Evolutionary conservation across 768 basidiomycete species (phyloP).

Genomic region (Hysterangium stoloniferum): DNA sequence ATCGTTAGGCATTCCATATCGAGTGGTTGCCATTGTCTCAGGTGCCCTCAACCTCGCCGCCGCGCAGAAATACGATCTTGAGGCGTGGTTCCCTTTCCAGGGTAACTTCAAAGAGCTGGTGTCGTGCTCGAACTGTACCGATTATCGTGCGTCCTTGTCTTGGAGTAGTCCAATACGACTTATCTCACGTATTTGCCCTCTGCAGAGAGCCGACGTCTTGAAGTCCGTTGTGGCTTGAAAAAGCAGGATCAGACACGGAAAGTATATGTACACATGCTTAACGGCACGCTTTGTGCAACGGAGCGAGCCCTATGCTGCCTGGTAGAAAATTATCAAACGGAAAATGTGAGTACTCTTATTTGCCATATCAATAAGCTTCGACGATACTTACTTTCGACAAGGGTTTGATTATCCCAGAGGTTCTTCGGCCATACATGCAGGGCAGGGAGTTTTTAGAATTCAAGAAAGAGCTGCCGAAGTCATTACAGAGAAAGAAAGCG

Average conservation of each 20-base stretch:
- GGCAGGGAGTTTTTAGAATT: constrained; percentile 86
- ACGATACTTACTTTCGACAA: constrained; percentile 24
- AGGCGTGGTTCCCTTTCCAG: constrained; percentile 99
- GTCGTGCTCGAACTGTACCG: constrained; percentile 96
- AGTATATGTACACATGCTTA: constrained; percentile 97
- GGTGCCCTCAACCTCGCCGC: constrained; percentile 96
- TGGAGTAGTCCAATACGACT: neutral
- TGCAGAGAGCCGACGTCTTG: constrained; percentile 84
- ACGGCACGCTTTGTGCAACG: constrained; percentile 95
- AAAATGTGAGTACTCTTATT: constrained; percentile 53
- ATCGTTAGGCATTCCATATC: constrained; percentile 87
- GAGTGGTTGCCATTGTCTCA: constrained; percentile 90
- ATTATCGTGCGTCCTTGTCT: constrained; percentile 72
- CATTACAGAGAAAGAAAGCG: constrained; percentile 63
- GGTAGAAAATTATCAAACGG: constrained; percentile 98
- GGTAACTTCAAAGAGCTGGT: constrained; percentile 94
- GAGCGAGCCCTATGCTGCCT: constrained; percentile 94
- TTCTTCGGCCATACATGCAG: constrained; percentile 90
- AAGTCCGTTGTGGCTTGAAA: constrained; percentile 90
- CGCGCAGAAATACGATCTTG: constrained; percentile 93
- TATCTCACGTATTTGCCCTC: neutral
- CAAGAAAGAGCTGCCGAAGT: constrained; percentile 75
- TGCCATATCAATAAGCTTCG: neutral
- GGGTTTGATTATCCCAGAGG: constrained; percentile 88
- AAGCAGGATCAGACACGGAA: constrained; percentile 84